These are phyloP conservation scores for Penicillium olsonii DNA, from an alignment of 2,329 filamentous ascomycete species.

Conservation along the genomic window DNA sequence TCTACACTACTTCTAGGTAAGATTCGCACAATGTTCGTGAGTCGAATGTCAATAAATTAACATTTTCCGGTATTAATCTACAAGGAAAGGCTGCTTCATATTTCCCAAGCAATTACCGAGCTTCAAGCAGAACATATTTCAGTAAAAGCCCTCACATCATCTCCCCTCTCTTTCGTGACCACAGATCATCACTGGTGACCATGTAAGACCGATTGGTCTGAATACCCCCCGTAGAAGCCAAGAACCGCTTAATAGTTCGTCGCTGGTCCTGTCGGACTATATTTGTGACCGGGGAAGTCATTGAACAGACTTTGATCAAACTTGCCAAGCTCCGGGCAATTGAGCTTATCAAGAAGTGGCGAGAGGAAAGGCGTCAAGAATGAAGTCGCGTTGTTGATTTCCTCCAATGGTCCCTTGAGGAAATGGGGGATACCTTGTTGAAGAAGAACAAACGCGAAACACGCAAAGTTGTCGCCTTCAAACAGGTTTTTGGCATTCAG, in stretches of 20 bases:
- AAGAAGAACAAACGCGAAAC: conserved; percentile 5
- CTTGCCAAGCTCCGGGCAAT: conserved; percentile 2
- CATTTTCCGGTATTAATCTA: neutral
- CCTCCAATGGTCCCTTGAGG: conserved; percentile 4
- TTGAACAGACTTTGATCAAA: conserved; percentile 11
- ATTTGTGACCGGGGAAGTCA: conserved; percentile 5
- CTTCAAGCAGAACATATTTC: neutral
- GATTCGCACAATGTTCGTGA: no score
- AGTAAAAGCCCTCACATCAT: neutral
- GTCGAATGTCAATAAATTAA: no score
- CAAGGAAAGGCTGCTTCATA: neutral
- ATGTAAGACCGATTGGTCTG: neutral
- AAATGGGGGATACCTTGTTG: conserved; percentile 9
- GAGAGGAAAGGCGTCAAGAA: conserved; percentile 2
- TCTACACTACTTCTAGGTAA: no score
- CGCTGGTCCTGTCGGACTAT: conserved; percentile 7
- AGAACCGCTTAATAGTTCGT: conserved; percentile 3
- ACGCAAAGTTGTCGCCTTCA: conserved; percentile 10
- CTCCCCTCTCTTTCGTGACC: neutral
- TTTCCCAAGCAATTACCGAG: no score
- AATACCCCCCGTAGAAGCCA: neutral
- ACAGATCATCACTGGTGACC: neutral
- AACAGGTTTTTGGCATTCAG: conserved; percentile 5
- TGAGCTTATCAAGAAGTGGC: neutral
- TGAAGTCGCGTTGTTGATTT: conserved; percentile 4